Base-by-base conservation (phyloP, 345 rosid species). In the Euclidium syriacum region DNA sequence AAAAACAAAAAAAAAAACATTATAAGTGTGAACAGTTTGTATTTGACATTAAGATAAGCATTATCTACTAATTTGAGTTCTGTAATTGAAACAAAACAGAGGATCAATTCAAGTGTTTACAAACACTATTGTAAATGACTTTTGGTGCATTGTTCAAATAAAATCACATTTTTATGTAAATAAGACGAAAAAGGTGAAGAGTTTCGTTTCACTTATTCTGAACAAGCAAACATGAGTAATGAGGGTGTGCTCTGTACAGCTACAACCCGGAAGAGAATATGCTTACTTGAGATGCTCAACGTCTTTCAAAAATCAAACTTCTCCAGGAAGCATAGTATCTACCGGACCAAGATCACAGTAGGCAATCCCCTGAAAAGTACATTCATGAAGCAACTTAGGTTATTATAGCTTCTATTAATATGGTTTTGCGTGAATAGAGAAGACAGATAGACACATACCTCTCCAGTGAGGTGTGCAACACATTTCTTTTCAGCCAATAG, bases 261-360 rank as follows among this genome's bases (percentile, higher is more conserved):
- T 54, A 46, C 68, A 46, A 36, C 62, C 62, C 68, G 33, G 16
- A 55, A 68, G 58, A 46, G n/a, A 55, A 10, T 4, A 30, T 55
- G 58, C 70, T 63, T 48, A 71, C 70, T 54, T 70, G 58, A 22
- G 58, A 50, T 48, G 65, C 10, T 64, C 70, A 40, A 24, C 49
- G 41, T 10, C 27, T 26, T 64, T 11, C 56, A 60, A 66, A 58
- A 58, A 34, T 79, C 78, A 94, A 89, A 94, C 87, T 73, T 94
- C 99, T 35, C 99, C 99, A 1, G 99, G 99, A 78, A 94, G 99
- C 99, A 90, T 94, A 5, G 99, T 90, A 75, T 94, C 99, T 72
- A 83, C 97, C 0, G 92, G 95, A 41, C 76, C 76, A 58, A 94
- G 84, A 79, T 94, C 97, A 73, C 99, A 90, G 75, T 10, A 80